A percentile compares a stretch with the other conserved stretches of the same genome.
These are phyloP conservation scores for Phytophthora megakarya DNA, from an alignment of 352 stramenopile genomes.

Conservation along the genomic window DNA sequence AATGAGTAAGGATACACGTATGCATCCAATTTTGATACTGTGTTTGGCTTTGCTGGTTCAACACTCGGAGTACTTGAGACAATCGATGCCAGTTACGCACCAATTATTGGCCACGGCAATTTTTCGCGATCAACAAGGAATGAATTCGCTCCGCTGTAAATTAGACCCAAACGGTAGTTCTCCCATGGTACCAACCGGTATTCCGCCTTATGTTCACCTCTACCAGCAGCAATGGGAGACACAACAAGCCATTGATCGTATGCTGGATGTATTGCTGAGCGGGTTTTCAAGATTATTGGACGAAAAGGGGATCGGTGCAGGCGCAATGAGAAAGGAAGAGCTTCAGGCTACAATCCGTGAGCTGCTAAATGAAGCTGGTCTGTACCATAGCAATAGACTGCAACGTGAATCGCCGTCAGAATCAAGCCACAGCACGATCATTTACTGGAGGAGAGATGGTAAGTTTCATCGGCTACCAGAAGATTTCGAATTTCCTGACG, in stretches of 20 bases:
- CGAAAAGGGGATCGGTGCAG: slow-evolving; percentile 3
- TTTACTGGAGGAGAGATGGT: slow-evolving; percentile 5
- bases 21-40: too few relatives aligned
- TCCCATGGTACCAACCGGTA: not conserved
- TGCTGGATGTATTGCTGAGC: slow-evolving; percentile 8
- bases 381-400: not conserved
- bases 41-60: too few relatives aligned
- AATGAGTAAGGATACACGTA: too few relatives aligned
- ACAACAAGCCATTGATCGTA: slow-evolving; percentile 6
- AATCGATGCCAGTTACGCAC: not conserved
- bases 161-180: not conserved
- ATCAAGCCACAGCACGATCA: too few relatives aligned
- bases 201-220: slow-evolving; percentile 8
- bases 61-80: too few relatives aligned
- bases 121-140: not conserved
- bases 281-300: slow-evolving; percentile 9
- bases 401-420: too few relatives aligned
- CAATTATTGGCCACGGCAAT: slow-evolving; percentile 2
- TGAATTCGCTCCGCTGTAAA: not conserved
- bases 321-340: slow-evolving; percentile 3
- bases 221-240: slow-evolving; percentile 8
- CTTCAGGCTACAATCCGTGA: slow-evolving; percentile 9
- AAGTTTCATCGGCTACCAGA: slow-evolving; percentile 10
- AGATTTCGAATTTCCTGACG: slow-evolving; percentile 1
- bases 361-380: slow-evolving; percentile 4